A percentile compares a stretch with the other conserved stretches of the same genome.
Evolutionary conservation across 192 early-diverging fungal genomes (phyloP).

Genomic region (Diversispora eburnea): DNA sequence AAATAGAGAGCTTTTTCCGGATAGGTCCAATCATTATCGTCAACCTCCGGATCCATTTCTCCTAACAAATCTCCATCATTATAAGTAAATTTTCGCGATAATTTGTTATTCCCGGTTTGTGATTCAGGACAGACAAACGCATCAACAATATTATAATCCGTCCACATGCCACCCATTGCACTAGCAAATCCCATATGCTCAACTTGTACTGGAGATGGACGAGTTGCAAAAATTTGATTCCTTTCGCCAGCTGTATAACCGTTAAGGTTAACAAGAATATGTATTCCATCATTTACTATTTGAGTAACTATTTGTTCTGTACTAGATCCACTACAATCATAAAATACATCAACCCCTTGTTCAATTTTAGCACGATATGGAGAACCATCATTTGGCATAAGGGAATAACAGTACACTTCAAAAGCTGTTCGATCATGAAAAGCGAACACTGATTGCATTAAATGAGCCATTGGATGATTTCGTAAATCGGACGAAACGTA

Average conservation of each 20-base stretch:
- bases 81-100: neutral
- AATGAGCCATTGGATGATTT: conserved; percentile 88
- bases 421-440: conserved; percentile 77
- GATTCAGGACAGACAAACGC: conserved; percentile 68
- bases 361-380: conserved; percentile 80
- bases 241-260: conserved; percentile 96
- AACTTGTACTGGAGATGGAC: conserved; percentile 85
- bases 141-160: conserved; percentile 78
- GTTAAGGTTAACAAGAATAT: conserved; percentile 89
- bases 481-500: conserved; percentile 93
- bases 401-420: conserved; percentile 80
- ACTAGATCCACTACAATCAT: conserved; percentile 71
- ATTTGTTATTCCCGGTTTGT: conserved; percentile 23
- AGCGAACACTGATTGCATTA: conserved; percentile 95
- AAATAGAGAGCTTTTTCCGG: conserved; percentile 88
- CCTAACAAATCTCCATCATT: conserved; percentile 18
- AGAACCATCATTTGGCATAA: conserved; percentile 73
- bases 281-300: conserved; percentile 73
- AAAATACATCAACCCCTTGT: conserved; percentile 71
- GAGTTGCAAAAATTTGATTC: conserved; percentile 91
- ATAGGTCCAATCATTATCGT: conserved; percentile 67
- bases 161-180: conserved; percentile 82
- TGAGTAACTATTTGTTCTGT: conserved; percentile 73
- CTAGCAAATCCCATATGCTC: conserved; percentile 94
- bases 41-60: conserved; percentile 52